Evolutionary conservation across 2,329 filamentous ascomycete genomes (phyloP).

Genomic region (Penicillium thymicola): DNA sequence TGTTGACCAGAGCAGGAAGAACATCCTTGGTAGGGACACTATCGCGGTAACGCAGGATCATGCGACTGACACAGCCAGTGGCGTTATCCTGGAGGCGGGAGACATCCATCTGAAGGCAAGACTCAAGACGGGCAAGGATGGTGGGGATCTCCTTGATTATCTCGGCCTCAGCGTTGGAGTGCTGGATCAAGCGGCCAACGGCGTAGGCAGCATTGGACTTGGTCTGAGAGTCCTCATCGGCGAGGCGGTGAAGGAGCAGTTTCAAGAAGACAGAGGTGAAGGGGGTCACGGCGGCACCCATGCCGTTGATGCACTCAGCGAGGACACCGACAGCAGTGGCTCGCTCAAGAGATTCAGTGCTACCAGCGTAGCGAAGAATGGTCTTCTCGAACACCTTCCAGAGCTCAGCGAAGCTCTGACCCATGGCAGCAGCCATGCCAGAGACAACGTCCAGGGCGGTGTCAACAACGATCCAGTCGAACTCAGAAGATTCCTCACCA

Average conservation of each 20-base stretch:
- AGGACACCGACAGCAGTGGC: conserved; percentile 88
- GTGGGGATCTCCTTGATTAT: conserved; percentile 71
- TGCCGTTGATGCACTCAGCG: conserved; percentile 83
- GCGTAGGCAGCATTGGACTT: conserved; percentile 96
- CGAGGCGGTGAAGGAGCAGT: conserved; percentile 78
- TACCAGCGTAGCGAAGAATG: conserved; percentile 81
- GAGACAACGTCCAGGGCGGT: conserved; percentile 89
- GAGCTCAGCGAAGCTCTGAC: conserved; percentile 74
- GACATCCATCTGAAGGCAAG: conserved; percentile 72
- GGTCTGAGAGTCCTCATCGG: conserved; percentile 84
- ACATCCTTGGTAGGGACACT: conserved; percentile 76
- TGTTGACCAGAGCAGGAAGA: conserved; percentile 71
- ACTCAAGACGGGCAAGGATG: conserved; percentile 82
- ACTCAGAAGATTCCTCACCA: conserved; percentile 80
- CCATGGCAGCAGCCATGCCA: conserved; percentile 77
- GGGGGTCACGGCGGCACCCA: conserved; percentile 75
- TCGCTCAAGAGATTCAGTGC: conserved; percentile 80
- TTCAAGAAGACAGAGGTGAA: conserved; percentile 75
- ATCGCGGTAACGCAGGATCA: conserved; percentile 88
- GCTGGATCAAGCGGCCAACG: conserved; percentile 76
- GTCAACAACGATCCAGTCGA: conserved; percentile 96
- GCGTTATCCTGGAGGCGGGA: conserved; percentile 89
- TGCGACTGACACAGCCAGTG: conserved; percentile 82
- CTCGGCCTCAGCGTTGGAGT: conserved; percentile 70
- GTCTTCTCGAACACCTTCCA: conserved; percentile 97